A percentile compares a stretch with the other conserved stretches of the same genome.
phyloP scores from a whole-genome alignment of 2,329 filamentous ascomycete genomes.

The Zymoseptoria pseudotritici region DNA sequence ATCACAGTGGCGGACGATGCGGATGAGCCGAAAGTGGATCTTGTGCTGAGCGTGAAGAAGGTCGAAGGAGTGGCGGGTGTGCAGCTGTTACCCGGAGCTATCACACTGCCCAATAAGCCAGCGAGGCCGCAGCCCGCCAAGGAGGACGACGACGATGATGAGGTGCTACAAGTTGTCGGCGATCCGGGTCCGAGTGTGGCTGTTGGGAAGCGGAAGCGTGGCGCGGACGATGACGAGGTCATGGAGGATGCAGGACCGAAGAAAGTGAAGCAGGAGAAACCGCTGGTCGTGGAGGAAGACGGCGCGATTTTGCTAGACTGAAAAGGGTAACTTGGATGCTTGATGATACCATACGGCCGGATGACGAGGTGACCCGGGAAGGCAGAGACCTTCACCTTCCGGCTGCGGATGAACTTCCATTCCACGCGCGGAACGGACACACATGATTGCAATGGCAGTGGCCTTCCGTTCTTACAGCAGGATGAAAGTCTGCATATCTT shows the following conservation, averaged over 20 bases:
- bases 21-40: conserved; percentile 71
- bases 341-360: not conserved
- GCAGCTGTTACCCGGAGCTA: conserved; percentile 11
- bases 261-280: conserved; percentile 15
- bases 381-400: no score
- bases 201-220: conserved; percentile 23
- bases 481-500: no score
- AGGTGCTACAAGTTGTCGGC: conserved; percentile 1
- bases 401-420: not conserved
- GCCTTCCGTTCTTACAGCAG: no score
- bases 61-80: conserved; percentile 7
- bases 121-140: conserved; percentile 13
- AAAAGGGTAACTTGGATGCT: conserved; percentile 2
- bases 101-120: conserved; percentile 17
- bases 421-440: not conserved
- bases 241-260: conserved; percentile 18
- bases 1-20: conserved; percentile 79
- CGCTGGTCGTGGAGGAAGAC: conserved; percentile 20
- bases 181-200: not conserved
- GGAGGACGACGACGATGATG: conserved; percentile 11
- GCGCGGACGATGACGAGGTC: conserved; percentile 20
- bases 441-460: no score
- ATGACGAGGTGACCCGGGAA: not conserved
- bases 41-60: conserved; percentile 50
- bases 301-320: conserved; percentile 27